Conservation (phyloP, 1,284 basidiomycete genomes). For the Cryptococcus hybrid region DNA sequence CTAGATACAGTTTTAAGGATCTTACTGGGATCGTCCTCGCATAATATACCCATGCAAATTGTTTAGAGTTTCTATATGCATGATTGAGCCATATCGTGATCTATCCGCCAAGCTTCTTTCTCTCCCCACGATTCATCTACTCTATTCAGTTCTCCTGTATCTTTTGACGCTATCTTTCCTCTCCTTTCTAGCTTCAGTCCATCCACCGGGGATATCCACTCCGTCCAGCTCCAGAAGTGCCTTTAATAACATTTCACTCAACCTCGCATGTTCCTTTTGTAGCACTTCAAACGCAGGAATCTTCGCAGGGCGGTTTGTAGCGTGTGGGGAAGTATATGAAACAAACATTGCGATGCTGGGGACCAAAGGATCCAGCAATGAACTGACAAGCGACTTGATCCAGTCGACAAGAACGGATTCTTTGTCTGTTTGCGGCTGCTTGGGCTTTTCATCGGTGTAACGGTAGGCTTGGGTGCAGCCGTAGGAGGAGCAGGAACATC, state of each 20-base stretch:
- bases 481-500: slow-evolving; percentile 23
- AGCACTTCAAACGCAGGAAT: slow-evolving; percentile 39
- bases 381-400: slow-evolving; percentile 33
- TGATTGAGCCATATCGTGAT: background rate
- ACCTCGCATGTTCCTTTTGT: slow-evolving; percentile 48
- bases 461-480: background rate
- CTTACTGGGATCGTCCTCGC: background rate
- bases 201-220: slow-evolving; percentile 49
- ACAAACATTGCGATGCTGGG: slow-evolving; percentile 37
- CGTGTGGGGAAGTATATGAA: slow-evolving; percentile 29
- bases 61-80: slow-evolving; percentile 8
- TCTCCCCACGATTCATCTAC: slow-evolving; percentile 49
- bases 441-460: slow-evolving; percentile 24
- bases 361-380: slow-evolving; percentile 32
- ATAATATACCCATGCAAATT: slow-evolving; percentile 4
- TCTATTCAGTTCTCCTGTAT: slow-evolving; percentile 51
- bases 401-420: slow-evolving; percentile 45
- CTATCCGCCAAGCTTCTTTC: slow-evolving; percentile 39
- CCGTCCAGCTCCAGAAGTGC: slow-evolving; percentile 52
- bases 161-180: slow-evolving; percentile 52
- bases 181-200: slow-evolving; percentile 50
- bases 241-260: slow-evolving; percentile 52
- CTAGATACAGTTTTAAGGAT: slow-evolving; percentile 7
- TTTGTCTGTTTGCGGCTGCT: slow-evolving; percentile 44
- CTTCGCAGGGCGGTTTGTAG: slow-evolving; percentile 34